phyloP scores from a whole-genome alignment of 2,329 filamentous ascomycete species.

The Corniculantispora saksenae region DNA sequence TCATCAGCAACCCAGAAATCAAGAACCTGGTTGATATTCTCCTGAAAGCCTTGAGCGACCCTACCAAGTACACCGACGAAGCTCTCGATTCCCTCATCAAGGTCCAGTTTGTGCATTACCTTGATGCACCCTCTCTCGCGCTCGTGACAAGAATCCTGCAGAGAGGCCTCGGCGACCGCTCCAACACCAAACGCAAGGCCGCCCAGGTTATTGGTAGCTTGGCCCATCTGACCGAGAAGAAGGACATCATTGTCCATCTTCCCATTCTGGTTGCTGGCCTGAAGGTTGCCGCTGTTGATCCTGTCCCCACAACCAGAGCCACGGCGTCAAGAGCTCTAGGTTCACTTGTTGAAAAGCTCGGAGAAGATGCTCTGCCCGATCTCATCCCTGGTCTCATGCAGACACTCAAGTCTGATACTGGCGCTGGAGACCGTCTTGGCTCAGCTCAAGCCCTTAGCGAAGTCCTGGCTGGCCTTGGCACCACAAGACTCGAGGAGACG shows the following conservation, averaged over 20 bases:
- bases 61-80: constrained; percentile 94
- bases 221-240: constrained; percentile 93
- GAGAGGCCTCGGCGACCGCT: constrained; percentile 85
- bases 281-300: constrained; percentile 86
- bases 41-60: constrained; percentile 94
- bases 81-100: constrained; percentile 93
- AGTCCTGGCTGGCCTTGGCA: constrained; percentile 92
- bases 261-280: constrained; percentile 90
- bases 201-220: constrained; percentile 97
- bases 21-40: constrained; percentile 89
- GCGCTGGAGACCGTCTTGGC: constrained; percentile 91
- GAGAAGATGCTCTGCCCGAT: constrained; percentile 93
- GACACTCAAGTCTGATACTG: constrained; percentile 94
- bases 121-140: constrained; percentile 94
- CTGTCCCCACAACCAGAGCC: constrained; percentile 92
- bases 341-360: constrained; percentile 95
- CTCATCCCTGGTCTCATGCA: constrained; percentile 97
- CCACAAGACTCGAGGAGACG: constrained; percentile 88
- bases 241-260: constrained; percentile 86
- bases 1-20: constrained; percentile 96
- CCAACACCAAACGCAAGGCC: constrained; percentile 92
- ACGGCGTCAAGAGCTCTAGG: constrained; percentile 95
- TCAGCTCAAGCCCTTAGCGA: constrained; percentile 96
- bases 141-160: constrained; percentile 94
- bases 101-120: constrained; percentile 96